Percentiles rank a stretch among this genome's conserved stretches.
Conservation (phyloP, 306 rosid genomes). For the Ochetophila trinervis region DNA sequence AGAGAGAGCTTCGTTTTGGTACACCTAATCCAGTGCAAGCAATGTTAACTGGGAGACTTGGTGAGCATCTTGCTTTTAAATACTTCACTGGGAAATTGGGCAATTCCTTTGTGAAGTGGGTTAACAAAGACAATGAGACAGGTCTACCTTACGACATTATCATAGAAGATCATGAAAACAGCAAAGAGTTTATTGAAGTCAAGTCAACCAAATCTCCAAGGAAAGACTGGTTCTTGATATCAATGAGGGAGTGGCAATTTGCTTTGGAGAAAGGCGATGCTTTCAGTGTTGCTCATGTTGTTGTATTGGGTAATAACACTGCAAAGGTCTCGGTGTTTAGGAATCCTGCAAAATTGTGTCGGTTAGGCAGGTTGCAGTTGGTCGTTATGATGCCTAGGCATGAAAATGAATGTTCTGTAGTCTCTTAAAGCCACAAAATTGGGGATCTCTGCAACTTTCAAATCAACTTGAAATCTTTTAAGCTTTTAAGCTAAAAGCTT, state of each 20-base stretch:
- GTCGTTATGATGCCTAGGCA: constrained; percentile 62
- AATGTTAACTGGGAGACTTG: constrained; percentile 57
- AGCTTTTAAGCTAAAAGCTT: too few relatives aligned
- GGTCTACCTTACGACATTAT: constrained; percentile 76
- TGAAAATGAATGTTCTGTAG: constrained; percentile 35
- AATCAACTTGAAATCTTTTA: too few relatives aligned
- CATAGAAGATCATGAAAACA: constrained; percentile 34
- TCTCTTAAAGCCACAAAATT: constrained; percentile 28
- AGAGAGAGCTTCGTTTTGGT: constrained; percentile 49
- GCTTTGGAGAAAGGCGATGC: constrained; percentile 66
- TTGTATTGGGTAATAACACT: constrained; percentile 38
- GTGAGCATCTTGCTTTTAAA: constrained; percentile 64
- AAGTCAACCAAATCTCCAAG: constrained; percentile 69
- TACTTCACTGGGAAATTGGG: constrained; percentile 51
- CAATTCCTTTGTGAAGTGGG: constrained; percentile 56
- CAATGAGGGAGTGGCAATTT: constrained; percentile 75
- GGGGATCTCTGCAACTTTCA: background rate
- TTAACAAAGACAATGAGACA: constrained; percentile 61
- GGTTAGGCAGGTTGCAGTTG: constrained; percentile 57
- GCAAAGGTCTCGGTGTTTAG: constrained; percentile 55
- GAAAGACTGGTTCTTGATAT: constrained; percentile 85
- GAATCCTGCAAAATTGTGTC: constrained; percentile 68
- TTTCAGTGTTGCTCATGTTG: constrained; percentile 72
- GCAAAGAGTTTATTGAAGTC: constrained; percentile 66
- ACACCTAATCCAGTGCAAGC: constrained; percentile 45